Base-by-base conservation (phyloP, 352 stramenopile species). In the Globisporangium alternatum region DNA sequence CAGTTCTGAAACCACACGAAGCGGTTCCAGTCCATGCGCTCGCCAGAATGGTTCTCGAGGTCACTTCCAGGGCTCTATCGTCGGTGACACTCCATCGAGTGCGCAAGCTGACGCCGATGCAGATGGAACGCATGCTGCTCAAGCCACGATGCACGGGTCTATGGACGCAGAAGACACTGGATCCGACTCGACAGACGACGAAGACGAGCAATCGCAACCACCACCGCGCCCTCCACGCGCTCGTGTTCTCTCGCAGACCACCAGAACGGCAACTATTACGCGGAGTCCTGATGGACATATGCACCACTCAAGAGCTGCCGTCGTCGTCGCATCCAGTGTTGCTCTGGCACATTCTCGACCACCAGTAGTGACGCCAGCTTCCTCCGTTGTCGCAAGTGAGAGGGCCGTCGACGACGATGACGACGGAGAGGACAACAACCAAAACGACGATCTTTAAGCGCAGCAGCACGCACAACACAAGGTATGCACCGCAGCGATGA, bases 371-470 rank as follows among this genome's bases (percentile, higher is more conserved):
- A 31, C 39, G 15, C 15, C 56, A 52, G 10, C 28, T n/a, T 21
- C 17, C 13, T 21, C 30, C 21, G 19, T 7, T 25, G 15, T 2
- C 43, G 52, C 52, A n/a, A 58, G 52, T 19, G n/a, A 10, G 17
- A 21, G 41, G 15, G 17, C n/a, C 41, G 41, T 9, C 25, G 51
- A 31, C 15, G 37, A 53, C 33, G 48, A 33, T 5, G 39, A 43
- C n/a, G 22, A 54, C 5, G 35, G 56, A 6, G 37, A 65, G 10
- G 22, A 68, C 57, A 72, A 76, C 55, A 76, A 76, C 52, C 72
- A 76, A 54, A 53, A 47, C 10, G 66, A 76, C 12, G 67, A 75
- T 25, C 19, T 67, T 28, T 76, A 68, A 43, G 33, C 6, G 33
- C 17, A 30, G 21, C 25, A 37, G 15, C 21, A 17, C 39, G 19